Evolutionary conservation across 805 yeast species (phyloP).

Genomic region (Wickerhamomyces subpelliculosus): DNA sequence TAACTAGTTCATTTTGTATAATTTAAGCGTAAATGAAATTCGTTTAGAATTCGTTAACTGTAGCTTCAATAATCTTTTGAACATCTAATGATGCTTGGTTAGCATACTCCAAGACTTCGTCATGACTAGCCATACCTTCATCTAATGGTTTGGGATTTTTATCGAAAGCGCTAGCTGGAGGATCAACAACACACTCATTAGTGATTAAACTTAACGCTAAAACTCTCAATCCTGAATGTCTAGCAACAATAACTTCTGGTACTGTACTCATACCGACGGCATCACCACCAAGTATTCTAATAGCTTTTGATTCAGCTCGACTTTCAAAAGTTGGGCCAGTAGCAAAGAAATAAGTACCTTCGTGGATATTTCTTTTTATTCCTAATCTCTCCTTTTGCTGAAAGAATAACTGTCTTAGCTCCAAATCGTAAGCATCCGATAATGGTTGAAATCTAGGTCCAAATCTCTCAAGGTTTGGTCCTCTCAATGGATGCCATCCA

Average conservation of each 20-base stretch:
- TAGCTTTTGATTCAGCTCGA: slow-evolving; percentile 82
- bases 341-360: slow-evolving; percentile 80
- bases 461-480: slow-evolving; percentile 69
- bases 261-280: slow-evolving; percentile 98
- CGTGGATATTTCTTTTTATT: slow-evolving; percentile 57
- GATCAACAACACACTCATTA: slow-evolving; percentile 66
- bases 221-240: slow-evolving; percentile 79
- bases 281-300: slow-evolving; percentile 74
- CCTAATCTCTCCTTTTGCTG: slow-evolving; percentile 43
- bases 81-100: slow-evolving; percentile 77
- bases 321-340: slow-evolving; percentile 94
- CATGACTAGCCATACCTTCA: slow-evolving; percentile 81
- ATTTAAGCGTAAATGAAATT: background rate
- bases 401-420: slow-evolving; percentile 57
- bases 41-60: slow-evolving; percentile 34
- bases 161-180: slow-evolving; percentile 61
- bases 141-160: slow-evolving; percentile 45
- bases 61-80: slow-evolving; percentile 56
- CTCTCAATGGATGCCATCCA: slow-evolving; percentile 82
- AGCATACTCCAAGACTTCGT: slow-evolving; percentile 85
- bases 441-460: slow-evolving; percentile 88
- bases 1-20: too few relatives aligned
- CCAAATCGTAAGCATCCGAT: slow-evolving; percentile 83
- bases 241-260: slow-evolving; percentile 89
- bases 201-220: slow-evolving; percentile 84